Evolutionary conservation across 306 rosid species (phyloP).

Genomic region (Cicer chorassanicum): DNA sequence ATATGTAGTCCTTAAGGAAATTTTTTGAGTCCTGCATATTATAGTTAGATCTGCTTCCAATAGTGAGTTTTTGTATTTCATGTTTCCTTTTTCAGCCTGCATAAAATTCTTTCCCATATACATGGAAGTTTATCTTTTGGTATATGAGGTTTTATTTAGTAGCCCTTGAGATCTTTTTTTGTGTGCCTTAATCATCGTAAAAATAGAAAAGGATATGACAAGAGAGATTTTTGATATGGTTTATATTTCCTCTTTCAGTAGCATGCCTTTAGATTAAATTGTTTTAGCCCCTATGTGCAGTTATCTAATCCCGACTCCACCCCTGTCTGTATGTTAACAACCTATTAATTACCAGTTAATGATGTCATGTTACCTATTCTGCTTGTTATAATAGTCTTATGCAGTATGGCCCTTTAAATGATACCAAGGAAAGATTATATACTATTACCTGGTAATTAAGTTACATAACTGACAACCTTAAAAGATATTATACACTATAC

Average conservation of each 20-base stretch:
- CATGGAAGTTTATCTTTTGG: slow-evolving; percentile 24
- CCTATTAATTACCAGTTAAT: slow-evolving; percentile 26
- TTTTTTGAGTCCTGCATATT: slow-evolving; percentile 30
- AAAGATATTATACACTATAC: slow-evolving; percentile 16
- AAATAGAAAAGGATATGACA: too few relatives aligned
- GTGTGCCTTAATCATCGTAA: too few relatives aligned
- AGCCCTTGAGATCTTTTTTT: neutral
- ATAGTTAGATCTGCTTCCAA: slow-evolving; percentile 35
- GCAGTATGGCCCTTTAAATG: slow-evolving; percentile 7
- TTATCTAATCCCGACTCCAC: neutral
- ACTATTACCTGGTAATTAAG: neutral
- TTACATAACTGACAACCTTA: slow-evolving; percentile 2
- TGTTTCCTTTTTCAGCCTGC: slow-evolving; percentile 5
- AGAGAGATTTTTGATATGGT: too few relatives aligned
- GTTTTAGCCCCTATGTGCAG: neutral
- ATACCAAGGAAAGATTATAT: neutral
- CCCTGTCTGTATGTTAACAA: slow-evolving; percentile 1
- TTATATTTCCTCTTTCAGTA: too few relatives aligned
- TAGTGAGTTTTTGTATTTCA: slow-evolving; percentile 23
- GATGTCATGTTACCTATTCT: slow-evolving; percentile 2
- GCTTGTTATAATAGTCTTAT: neutral
- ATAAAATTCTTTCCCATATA: slow-evolving; percentile 21
- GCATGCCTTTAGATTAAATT: too few relatives aligned
- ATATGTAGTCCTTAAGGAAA: slow-evolving; percentile 25
- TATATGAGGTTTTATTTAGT: neutral